These are phyloP conservation scores for Chamaenerion angustifolium DNA, from an alignment of 345 rosid species.

Conservation along the genomic window DNA sequence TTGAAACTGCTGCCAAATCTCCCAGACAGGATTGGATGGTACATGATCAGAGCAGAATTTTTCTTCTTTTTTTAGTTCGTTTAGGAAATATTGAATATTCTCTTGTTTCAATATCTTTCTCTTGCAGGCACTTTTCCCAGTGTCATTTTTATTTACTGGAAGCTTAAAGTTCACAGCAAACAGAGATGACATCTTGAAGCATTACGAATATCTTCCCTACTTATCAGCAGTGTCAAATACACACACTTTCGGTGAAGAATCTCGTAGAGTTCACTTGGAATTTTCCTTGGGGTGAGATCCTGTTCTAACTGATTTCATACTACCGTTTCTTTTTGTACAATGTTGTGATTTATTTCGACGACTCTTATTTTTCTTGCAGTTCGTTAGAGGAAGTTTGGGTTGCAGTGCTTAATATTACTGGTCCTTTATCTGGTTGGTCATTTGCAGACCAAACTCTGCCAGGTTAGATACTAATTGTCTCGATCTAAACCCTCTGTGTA, in stretches of 20 bases:
- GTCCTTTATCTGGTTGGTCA: constrained; percentile 91
- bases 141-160: constrained; percentile 46
- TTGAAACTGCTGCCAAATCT: constrained; percentile 33
- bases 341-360: background rate
- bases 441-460: constrained; percentile 66
- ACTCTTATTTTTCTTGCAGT: constrained; percentile 26
- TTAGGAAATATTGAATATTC: background rate
- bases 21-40: constrained; percentile 56
- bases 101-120: background rate
- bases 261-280: constrained; percentile 79
- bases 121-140: constrained; percentile 66
- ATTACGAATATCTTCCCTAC: constrained; percentile 41
- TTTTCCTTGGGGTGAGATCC: constrained; percentile 73
- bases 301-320: background rate
- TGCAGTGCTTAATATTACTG: constrained; percentile 76
- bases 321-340: too few species aligned
- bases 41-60: constrained; percentile 6
- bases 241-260: constrained; percentile 21
- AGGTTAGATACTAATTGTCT: constrained; percentile 21
- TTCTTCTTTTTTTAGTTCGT: background rate
- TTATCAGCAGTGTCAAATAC: constrained; percentile 31
- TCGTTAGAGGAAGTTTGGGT: constrained; percentile 87
- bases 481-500: background rate
- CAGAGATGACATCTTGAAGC: constrained; percentile 34
- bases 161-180: constrained; percentile 69